phyloP scores from a whole-genome alignment of 2,329 filamentous ascomycete genomes.

The Hymenoscyphus albidus region DNA sequence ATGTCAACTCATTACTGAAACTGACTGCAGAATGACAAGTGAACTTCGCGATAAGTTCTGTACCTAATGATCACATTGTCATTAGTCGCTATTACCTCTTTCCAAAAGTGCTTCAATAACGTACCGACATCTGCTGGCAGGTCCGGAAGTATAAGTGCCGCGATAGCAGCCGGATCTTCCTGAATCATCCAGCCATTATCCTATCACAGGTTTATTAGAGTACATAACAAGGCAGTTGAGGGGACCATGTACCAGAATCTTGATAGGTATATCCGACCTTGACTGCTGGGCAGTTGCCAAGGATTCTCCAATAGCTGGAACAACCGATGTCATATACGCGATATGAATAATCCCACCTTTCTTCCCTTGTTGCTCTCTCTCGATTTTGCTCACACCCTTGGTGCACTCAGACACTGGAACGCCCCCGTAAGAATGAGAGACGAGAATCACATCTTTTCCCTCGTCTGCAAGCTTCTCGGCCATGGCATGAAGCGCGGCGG shows the following conservation, averaged over 20 bases:
- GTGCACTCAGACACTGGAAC: constrained; percentile 35
- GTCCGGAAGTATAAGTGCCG: neutral
- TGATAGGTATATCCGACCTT: neutral
- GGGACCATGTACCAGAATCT: neutral
- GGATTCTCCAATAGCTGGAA: constrained; percentile 14
- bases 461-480: constrained; percentile 30
- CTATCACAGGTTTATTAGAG: neutral
- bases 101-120: too few relatives aligned
- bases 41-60: constrained; percentile 22
- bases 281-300: neutral
- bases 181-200: neutral
- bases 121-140: neutral
- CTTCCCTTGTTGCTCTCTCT: constrained; percentile 37
- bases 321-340: constrained; percentile 17
- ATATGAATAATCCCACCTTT: constrained; percentile 36
- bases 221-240: neutral
- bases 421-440: constrained; percentile 40
- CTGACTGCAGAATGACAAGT: constrained; percentile 35
- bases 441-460: constrained; percentile 38
- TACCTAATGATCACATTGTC: constrained; percentile 6
- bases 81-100: too few relatives aligned
- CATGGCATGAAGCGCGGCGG: constrained; percentile 33
- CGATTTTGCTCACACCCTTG: constrained; percentile 36
- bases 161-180: neutral
- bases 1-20: constrained; percentile 37